Evolutionary conservation across 2,329 filamentous ascomycete species (phyloP).

Genomic region (Fusarium sp.): DNA sequence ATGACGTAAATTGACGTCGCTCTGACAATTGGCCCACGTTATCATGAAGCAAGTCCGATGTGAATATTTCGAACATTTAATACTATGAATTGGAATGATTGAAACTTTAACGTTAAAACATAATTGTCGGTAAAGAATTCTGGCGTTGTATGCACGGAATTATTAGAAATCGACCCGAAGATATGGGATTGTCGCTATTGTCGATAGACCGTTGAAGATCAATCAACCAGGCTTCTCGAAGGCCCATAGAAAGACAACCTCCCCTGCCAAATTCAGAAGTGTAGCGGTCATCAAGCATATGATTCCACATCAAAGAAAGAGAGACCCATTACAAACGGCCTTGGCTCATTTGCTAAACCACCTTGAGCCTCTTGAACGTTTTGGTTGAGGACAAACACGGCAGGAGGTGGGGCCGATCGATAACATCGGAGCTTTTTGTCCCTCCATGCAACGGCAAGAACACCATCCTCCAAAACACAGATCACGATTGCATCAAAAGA

Average conservation of each 20-base stretch:
- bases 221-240: background rate
- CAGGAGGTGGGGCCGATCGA: constrained; percentile 15
- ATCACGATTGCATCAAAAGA: constrained; percentile 13
- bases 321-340: constrained; percentile 14
- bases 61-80: no score
- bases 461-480: background rate
- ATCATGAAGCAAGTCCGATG: no score
- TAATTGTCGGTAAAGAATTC: background rate
- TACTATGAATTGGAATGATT: no score
- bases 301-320: constrained; percentile 27
- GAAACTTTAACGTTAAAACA: background rate
- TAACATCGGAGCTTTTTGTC: constrained; percentile 26
- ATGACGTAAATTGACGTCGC: constrained; percentile 46
- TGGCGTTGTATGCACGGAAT: background rate
- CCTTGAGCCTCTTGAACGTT: background rate
- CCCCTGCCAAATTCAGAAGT: constrained; percentile 1
- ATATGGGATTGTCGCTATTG: constrained; percentile 12
- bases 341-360: background rate
- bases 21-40: constrained; percentile 5
- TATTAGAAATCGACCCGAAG: constrained; percentile 14
- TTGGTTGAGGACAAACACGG: background rate
- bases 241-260: constrained; percentile 1
- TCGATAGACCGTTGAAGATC: constrained; percentile 4
- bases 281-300: constrained; percentile 27
- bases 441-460: constrained; percentile 3